Evolutionary conservation across 2,329 filamentous ascomycete genomes (phyloP), one percentile per base, ranked within the genome.

Genomic region (Ophiostoma triangulosporum): DNA sequence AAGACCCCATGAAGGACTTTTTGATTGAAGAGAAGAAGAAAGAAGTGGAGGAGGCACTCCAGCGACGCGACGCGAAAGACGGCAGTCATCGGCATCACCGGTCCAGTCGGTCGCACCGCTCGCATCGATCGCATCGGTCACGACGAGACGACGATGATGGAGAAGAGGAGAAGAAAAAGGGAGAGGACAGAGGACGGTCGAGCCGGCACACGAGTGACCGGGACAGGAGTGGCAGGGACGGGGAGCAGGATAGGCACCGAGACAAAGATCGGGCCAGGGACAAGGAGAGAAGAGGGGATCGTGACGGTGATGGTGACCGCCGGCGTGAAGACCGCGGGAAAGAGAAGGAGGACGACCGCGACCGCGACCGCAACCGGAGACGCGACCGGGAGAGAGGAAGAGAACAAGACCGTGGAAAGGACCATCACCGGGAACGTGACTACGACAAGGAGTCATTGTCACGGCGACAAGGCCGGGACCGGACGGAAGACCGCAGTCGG

Each of bases 1-100:
- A 97, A 57, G 93, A 98, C 66, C 93, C 93, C 0, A 98, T 98
- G 93, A 96, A 95, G 69, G 81, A 80, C 35, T 96, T 87, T 62
- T 65, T 97, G 58, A 81, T 96, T 51, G 80, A 91, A 58, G 86
- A 95, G 69, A 96, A 97, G 76, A 89, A 86, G 68, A 88, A 88
- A 64, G 88, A 95, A 65, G 78, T 95, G 12, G 81, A 85, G 53
- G 77, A 78, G 55, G 90, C 88, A 3, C 68, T 86, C 60, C 73
- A 74, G 58, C 76, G 69, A 60, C 64, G 75, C 51, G 73, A 74
- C 46, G 76, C 68, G 61, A 74, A 69, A 73, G 56, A 66, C 57
- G 66, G 60, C 24, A 58, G 9, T 60, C 43, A 65, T 52, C 70
- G 67, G 50, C 69, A 69, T 56, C 66, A 72, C 54, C 70, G 72